Evolutionary conservation across 83 land plant species (phyloP).

Genomic region (Thuja plicata): DNA sequence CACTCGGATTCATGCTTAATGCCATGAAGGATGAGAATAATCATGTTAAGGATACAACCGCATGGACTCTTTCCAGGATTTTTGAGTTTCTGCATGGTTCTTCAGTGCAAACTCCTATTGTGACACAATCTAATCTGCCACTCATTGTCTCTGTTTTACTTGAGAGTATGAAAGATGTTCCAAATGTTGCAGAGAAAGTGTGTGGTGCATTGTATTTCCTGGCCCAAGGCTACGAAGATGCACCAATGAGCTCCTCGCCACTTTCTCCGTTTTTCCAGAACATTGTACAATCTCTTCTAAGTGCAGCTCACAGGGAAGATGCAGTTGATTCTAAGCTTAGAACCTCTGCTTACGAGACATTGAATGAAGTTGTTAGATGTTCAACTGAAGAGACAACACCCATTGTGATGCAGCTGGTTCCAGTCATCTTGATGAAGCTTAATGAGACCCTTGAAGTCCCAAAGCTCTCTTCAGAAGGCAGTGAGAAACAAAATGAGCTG

Average conservation of each 20-base stretch:
- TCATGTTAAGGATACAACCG: slow-evolving; percentile 84
- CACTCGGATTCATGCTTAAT: slow-evolving; percentile 64
- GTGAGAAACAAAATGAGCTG: slow-evolving; percentile 68
- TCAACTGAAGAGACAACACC: slow-evolving; percentile 79
- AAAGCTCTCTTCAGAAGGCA: slow-evolving; percentile 61
- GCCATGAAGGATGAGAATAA: slow-evolving; percentile 66
- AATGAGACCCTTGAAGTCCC: slow-evolving; percentile 66
- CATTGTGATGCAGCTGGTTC: slow-evolving; percentile 59
- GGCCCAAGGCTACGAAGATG: slow-evolving; percentile 79
- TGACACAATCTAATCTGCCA: slow-evolving; percentile 58
- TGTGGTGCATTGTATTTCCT: slow-evolving; percentile 85
- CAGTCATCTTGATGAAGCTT: slow-evolving; percentile 65
- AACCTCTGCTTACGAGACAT: slow-evolving; percentile 75
- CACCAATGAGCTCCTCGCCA: slow-evolving; percentile 44
- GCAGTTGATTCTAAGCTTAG: slow-evolving; percentile 72
- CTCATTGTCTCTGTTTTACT: slow-evolving; percentile 68
- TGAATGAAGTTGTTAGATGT: slow-evolving; percentile 83
- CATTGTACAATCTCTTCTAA: slow-evolving; percentile 66
- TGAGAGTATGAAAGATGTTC: slow-evolving; percentile 75
- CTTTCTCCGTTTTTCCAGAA: slow-evolving; percentile 73
- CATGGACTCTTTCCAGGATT: slow-evolving; percentile 83
- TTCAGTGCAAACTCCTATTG: slow-evolving; percentile 45
- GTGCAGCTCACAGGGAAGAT: slow-evolving; percentile 74
- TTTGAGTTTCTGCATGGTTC: slow-evolving; percentile 87
- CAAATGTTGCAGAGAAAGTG: slow-evolving; percentile 85